phyloP scores from a whole-genome alignment of 2,329 filamentous ascomycete genomes.

The Leptographium wingfieldii region DNA sequence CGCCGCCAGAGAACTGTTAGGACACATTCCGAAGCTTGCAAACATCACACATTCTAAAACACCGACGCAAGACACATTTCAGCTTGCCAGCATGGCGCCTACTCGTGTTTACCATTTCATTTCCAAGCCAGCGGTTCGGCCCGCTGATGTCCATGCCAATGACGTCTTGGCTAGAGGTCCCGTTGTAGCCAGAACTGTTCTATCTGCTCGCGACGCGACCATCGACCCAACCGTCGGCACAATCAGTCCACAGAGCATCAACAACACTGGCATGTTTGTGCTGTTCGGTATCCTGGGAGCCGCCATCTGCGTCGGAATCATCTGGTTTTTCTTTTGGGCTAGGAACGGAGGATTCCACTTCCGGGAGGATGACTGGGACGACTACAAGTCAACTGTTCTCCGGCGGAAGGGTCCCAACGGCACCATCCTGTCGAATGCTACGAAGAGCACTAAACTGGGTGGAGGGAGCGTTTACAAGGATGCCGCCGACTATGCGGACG shows the following conservation, averaged over 20 bases:
- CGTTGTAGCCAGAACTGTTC: slow-evolving; percentile 29
- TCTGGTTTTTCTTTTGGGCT: slow-evolving; percentile 99
- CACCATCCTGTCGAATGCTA: slow-evolving; percentile 70
- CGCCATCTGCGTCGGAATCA: slow-evolving; percentile 57
- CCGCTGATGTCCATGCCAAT: slow-evolving; percentile 11
- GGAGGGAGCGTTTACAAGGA: slow-evolving; percentile 77
- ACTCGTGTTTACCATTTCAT: slow-evolving; percentile 18
- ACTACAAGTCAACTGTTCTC: slow-evolving; percentile 92
- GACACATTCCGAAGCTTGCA: not conserved
- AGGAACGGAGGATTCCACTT: slow-evolving; percentile 92
- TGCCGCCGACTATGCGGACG: slow-evolving; percentile 36
- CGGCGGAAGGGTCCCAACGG: slow-evolving; percentile 83
- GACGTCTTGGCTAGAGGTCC: slow-evolving; percentile 23
- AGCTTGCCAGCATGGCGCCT: slow-evolving; percentile 24
- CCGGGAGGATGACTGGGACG: slow-evolving; percentile 81
- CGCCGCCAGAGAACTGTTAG: not conserved
- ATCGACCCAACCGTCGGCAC: slow-evolving; percentile 33
- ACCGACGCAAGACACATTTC: not conserved
- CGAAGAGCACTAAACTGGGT: slow-evolving; percentile 71
- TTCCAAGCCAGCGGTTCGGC: slow-evolving; percentile 6
- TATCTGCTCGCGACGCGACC: slow-evolving; percentile 27
- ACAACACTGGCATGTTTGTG: slow-evolving; percentile 63
- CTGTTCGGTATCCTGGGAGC: slow-evolving; percentile 77
- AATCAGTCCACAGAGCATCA: slow-evolving; percentile 42
- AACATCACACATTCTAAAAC: not conserved